These are phyloP conservation scores for Paecilomyces variotii DNA, from an alignment of 2,329 filamentous ascomycete species.

Conservation along the genomic window DNA sequence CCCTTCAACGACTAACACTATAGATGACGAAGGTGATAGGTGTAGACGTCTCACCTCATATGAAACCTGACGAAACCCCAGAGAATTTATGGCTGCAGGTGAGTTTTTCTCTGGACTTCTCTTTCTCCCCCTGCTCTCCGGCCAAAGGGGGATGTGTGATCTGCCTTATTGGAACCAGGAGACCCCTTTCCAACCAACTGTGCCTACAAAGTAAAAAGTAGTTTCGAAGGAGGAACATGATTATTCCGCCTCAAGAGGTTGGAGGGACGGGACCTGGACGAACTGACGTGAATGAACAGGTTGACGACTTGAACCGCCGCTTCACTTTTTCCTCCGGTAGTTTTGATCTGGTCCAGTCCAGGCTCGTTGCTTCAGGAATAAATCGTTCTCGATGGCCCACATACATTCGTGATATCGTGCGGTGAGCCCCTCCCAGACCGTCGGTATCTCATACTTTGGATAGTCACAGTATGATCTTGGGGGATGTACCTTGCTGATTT, in stretches of 20 bases:
- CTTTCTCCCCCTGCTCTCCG: background rate
- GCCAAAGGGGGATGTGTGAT: background rate
- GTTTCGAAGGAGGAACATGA: background rate
- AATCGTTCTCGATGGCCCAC: constrained; percentile 62
- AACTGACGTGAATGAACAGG: constrained; percentile 26
- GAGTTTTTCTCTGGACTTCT: constrained; percentile 11
- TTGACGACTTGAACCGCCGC: constrained; percentile 62
- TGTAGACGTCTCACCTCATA: constrained; percentile 63
- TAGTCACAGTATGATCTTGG: background rate
- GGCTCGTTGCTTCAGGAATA: constrained; percentile 53
- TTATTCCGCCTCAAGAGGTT: background rate
- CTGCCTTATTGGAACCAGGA: background rate
- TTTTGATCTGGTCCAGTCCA: constrained; percentile 80
- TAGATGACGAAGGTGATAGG: constrained; percentile 52
- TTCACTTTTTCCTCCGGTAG: constrained; percentile 62
- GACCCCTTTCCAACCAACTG: background rate
- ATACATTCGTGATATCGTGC: constrained; percentile 68
- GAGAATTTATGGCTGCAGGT: constrained; percentile 61
- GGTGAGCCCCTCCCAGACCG: constrained; percentile 20
- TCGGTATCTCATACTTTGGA: background rate
- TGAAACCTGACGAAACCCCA: constrained; percentile 57
- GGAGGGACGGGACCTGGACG: background rate
- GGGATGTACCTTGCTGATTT: background rate
- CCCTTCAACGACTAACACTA: constrained; percentile 4
- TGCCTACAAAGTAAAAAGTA: background rate